These are phyloP conservation scores for Suhomyces bolitotheri DNA, from an alignment of 1,139 yeast species.

Conservation along the genomic window DNA sequence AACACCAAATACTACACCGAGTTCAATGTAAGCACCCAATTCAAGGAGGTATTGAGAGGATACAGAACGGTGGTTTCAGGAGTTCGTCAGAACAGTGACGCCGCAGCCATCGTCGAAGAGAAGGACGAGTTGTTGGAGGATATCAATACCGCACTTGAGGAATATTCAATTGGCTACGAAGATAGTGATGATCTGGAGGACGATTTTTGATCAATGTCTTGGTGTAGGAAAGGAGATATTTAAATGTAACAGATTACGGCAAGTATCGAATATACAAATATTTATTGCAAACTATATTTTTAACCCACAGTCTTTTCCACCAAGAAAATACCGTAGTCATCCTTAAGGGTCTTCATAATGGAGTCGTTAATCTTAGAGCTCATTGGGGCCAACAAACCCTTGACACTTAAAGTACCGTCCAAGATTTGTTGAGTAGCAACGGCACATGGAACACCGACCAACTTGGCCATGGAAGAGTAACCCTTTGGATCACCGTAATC, in stretches of 20 bases:
- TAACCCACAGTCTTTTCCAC: slow-evolving; percentile 70
- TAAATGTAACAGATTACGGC: not conserved
- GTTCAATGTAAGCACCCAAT: slow-evolving; percentile 47
- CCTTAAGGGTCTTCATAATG: slow-evolving; percentile 87
- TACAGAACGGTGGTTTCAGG: slow-evolving; percentile 50
- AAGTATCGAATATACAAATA: slow-evolving; percentile 3
- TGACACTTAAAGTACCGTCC: slow-evolving; percentile 67
- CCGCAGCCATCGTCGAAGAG: slow-evolving; percentile 54
- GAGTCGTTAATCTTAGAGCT: slow-evolving; percentile 87
- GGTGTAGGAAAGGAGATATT: not conserved
- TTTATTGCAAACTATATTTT: not conserved
- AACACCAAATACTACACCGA: slow-evolving; percentile 28
- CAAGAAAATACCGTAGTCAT: slow-evolving; percentile 82
- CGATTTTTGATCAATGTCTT: not conserved
- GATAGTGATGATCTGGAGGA: slow-evolving; percentile 39
- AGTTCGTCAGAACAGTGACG: slow-evolving; percentile 22
- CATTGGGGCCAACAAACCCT: slow-evolving; percentile 91
- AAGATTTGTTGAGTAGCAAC: slow-evolving; percentile 88
- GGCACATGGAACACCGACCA: slow-evolving; percentile 98
- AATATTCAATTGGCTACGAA: slow-evolving; percentile 60
- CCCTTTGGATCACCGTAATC: slow-evolving; percentile 94
- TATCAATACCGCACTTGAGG: slow-evolving; percentile 48
- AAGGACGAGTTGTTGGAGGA: slow-evolving; percentile 65
- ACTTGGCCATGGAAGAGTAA: slow-evolving; percentile 97
- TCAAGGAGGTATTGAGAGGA: slow-evolving; percentile 46